Conservation (phyloP, 2,329 filamentous ascomycete genomes). For the Epichloe scottii region DNA sequence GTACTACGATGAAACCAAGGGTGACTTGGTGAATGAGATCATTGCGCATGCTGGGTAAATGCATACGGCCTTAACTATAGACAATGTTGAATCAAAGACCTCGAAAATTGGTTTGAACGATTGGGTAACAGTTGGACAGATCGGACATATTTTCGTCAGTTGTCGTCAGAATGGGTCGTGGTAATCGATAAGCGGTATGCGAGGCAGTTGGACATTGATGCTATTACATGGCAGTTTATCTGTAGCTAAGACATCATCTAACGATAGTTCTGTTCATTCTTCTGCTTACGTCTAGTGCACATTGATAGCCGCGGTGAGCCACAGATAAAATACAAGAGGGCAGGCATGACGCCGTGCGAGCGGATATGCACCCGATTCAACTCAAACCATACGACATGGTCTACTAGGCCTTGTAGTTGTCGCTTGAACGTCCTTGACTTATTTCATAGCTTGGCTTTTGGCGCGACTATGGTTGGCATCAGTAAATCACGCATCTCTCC, state of each 20-base stretch:
- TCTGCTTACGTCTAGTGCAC: background rate
- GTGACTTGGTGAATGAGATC: conserved; percentile 79
- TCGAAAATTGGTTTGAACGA: background rate
- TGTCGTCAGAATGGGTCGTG: background rate
- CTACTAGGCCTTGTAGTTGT: background rate
- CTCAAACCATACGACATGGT: background rate
- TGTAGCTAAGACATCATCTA: background rate
- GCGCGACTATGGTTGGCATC: conserved; percentile 61
- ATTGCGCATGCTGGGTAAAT: conserved; percentile 77
- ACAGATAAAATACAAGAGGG: background rate
- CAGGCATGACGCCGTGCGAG: background rate
- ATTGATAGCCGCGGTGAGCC: background rate
- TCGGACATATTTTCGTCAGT: background rate
- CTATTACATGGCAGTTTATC: background rate
- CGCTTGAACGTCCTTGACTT: background rate
- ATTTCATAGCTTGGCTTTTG: conserved; percentile 75
- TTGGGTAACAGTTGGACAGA: background rate
- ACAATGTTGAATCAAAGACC: background rate
- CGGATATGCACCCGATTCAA: background rate
- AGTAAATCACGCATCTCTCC: conserved; percentile 80
- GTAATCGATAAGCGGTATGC: background rate
- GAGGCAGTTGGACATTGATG: background rate
- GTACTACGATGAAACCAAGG: conserved; percentile 55
- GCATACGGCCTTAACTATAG: background rate
- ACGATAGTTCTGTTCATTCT: background rate